These are phyloP conservation scores for Alloascoidea hylecoeti DNA, from an alignment of 805 yeast species.

Conservation along the genomic window DNA sequence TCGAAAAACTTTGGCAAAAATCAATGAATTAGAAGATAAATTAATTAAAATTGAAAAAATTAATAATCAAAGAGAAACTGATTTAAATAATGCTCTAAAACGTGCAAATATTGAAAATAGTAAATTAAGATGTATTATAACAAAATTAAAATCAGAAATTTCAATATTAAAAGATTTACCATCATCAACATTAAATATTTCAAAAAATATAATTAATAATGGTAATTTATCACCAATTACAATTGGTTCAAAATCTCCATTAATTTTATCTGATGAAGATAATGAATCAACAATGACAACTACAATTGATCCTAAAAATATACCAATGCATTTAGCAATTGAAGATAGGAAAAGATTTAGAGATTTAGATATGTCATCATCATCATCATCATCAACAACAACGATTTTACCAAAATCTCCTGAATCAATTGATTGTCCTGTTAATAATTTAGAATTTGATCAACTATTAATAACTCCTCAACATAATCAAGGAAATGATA, in stretches of 20 bases:
- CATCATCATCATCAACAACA: neutral
- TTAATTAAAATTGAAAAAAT: neutral
- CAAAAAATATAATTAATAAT: too few relatives aligned
- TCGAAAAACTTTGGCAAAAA: slow-evolving; percentile 1
- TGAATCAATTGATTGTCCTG: neutral
- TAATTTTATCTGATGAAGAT: neutral
- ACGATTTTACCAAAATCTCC: neutral
- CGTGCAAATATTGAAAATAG: neutral
- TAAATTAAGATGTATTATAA: neutral
- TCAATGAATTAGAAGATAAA: neutral
- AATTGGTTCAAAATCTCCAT: neutral
- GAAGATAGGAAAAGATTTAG: neutral
- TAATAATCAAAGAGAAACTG: neutral
- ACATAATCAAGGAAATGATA: neutral
- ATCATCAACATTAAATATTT: too few relatives aligned
- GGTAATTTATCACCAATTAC: neutral
- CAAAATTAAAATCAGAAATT: neutral
- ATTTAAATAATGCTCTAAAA: neutral
- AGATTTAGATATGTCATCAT: too few relatives aligned
- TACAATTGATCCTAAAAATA: neutral
- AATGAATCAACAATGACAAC: neutral
- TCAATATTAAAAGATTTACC: too few relatives aligned
- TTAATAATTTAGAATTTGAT: neutral
- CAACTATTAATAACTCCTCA: neutral
- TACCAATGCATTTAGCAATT: neutral